Conservation (phyloP, 208 protist genomes). For the Leishmania amazonensis region DNA sequence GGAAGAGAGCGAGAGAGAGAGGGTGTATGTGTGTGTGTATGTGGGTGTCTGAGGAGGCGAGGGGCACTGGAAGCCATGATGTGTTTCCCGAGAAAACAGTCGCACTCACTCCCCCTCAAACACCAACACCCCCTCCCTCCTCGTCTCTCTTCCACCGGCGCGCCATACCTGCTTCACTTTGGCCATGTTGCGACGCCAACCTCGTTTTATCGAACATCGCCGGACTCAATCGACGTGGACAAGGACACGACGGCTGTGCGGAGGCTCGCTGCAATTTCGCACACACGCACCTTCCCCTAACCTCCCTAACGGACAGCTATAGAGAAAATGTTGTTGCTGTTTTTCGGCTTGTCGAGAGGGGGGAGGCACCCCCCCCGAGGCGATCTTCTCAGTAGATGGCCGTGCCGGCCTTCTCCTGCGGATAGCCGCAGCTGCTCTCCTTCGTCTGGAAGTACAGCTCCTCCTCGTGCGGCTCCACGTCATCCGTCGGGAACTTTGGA, state of each 20-base stretch:
- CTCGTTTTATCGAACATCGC: too few relatives aligned
- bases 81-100: background rate
- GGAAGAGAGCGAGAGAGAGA: constrained; percentile 13
- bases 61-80: background rate
- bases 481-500: constrained; percentile 75
- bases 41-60: background rate
- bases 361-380: background rate
- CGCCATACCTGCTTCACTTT: too few relatives aligned
- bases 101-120: background rate
- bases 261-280: background rate
- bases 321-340: too few relatives aligned
- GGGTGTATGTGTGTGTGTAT: background rate
- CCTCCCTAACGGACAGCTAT: background rate
- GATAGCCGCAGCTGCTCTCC: constrained; percentile 39
- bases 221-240: too few relatives aligned
- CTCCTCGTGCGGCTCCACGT: constrained; percentile 29
- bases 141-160: too few relatives aligned
- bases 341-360: background rate
- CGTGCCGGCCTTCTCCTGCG: constrained; percentile 47
- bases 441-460: constrained; percentile 71
- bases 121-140: background rate
- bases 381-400: constrained; percentile 20
- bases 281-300: background rate
- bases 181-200: background rate
- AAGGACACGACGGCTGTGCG: too few relatives aligned